Base-by-base conservation (phyloP, 495 filamentous ascomycete species). In the Sordaria brevicollis region DNA sequence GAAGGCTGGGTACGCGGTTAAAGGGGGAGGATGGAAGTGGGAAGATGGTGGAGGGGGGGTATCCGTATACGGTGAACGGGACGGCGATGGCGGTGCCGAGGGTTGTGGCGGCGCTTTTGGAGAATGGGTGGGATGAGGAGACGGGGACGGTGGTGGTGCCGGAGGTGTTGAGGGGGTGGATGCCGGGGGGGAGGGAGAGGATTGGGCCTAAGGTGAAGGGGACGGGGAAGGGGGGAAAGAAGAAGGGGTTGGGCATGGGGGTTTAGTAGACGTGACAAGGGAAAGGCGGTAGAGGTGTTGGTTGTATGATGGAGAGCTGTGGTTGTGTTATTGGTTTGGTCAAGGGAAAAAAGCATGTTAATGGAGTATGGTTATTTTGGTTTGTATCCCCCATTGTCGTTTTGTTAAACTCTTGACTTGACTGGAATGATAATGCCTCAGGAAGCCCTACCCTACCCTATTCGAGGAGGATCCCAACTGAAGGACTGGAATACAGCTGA, bases 61-160 rank as follows among this genome's bases (percentile, higher is more conserved):
- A 90, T 73, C 91, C 92, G 49, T 92, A 89, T 78, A 98, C 96
- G 1, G 88, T 97, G 29, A 99, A 99, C 77, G 95, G 95, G 0
- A 99, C 95, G 2, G 95, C 95, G 1, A 80, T 97, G 78, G 95
- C 95, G 2, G 90, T 98, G 19, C 96, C 95, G 19, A 83, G 95
- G 37, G 90, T 99, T 21, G 72, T 99, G 72, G 93, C 95, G 29
- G 93, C 93, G 9, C 83, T 99, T n/a, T 77, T 99, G 78, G 95
- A 99, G 85, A 93, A 96, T 76, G 90, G 93, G 4, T 98, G 93
- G 92, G 85, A 92, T 76, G 89, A 92, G 73, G 69, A 81, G 4
- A 84, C 82, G 57, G 83, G 81, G 70, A 81, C 84, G 5, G 90
- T 97, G n/a, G 79, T 66, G 7, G 83, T 97, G 6, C 94, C 94